Percentiles rank a stretch among this genome's conserved stretches.
These are phyloP conservation scores for Luffa aegyptiaca DNA, from an alignment of 306 rosid species.

Conservation along the genomic window DNA sequence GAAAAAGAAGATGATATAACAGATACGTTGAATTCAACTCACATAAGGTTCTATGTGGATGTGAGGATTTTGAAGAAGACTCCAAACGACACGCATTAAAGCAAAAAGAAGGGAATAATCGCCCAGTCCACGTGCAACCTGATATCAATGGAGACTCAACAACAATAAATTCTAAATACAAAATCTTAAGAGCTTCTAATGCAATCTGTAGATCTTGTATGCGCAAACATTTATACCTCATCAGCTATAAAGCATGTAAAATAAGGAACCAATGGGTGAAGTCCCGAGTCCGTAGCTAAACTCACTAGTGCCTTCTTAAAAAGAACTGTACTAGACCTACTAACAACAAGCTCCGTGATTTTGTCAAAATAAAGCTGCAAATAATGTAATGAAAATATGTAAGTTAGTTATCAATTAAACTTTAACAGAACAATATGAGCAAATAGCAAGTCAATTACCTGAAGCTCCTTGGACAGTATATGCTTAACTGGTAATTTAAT, in stretches of 20 bases:
- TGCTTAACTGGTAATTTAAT: conserved; percentile 82
- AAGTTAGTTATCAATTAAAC: background rate
- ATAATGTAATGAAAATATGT: conserved; percentile 14
- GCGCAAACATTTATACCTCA: conserved; percentile 43
- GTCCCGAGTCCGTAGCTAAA: conserved; percentile 83
- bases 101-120: conserved; percentile 56
- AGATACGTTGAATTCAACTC: conserved; percentile 18
- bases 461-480: conserved; percentile 76
- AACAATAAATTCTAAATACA: background rate
- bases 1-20: background rate
- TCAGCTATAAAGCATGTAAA: conserved; percentile 78
- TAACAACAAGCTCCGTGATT: conserved; percentile 55
- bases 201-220: background rate
- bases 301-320: conserved; percentile 70
- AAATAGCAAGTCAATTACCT: conserved; percentile 30
- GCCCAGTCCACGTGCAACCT: conserved; percentile 70
- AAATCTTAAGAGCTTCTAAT: background rate
- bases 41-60: conserved; percentile 88
- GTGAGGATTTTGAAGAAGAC: conserved; percentile 86
- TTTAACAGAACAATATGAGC: background rate
- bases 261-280: conserved; percentile 93
- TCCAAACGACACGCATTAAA: conserved; percentile 76
- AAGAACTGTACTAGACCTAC: conserved; percentile 47
- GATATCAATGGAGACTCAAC: conserved; percentile 20
- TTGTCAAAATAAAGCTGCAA: conserved; percentile 80